Evolutionary conservation across 257 asterid genomes (phyloP).

Genomic region (Jaltomata sinuosa): DNA sequence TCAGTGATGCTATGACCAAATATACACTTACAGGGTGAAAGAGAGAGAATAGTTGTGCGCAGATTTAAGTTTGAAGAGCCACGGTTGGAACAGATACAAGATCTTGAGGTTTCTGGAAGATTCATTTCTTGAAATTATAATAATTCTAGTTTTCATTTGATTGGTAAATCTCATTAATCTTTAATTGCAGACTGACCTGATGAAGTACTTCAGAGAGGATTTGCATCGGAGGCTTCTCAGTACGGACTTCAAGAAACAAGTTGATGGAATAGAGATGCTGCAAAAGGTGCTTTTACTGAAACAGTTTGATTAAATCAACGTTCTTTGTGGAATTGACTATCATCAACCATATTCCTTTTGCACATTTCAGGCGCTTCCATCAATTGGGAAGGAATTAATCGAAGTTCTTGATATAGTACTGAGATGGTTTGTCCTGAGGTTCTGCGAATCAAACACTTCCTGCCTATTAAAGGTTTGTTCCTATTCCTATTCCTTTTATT

Average conservation of each 20-base stretch:
- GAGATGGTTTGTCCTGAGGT: conserved; percentile 89
- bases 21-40: conserved; percentile 70
- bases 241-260: conserved; percentile 92
- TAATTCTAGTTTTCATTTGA: background rate
- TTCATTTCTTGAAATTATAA: background rate
- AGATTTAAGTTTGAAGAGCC: conserved; percentile 90
- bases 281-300: conserved; percentile 69
- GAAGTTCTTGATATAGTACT: conserved; percentile 87
- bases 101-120: conserved; percentile 68
- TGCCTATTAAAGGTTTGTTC: conserved; percentile 73
- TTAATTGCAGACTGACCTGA: conserved; percentile 58
- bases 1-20: background rate
- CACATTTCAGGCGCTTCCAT: conserved; percentile 69
- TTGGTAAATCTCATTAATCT: background rate
- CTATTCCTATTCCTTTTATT: background rate
- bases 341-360: conserved; percentile 11
- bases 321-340: background rate
- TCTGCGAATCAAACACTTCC: conserved; percentile 89
- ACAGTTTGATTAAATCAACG: background rate
- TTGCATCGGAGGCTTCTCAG: conserved; percentile 80
- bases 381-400: conserved; percentile 59
- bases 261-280: conserved; percentile 97
- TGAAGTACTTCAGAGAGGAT: conserved; percentile 93
- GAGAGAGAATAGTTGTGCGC: conserved; percentile 83
- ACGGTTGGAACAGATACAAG: conserved; percentile 96